A percentile compares a stretch with the other conserved stretches of the same genome.
These are phyloP conservation scores for Fomitopsis betulina DNA, from an alignment of 1,284 basidiomycete species.

Conservation along the genomic window DNA sequence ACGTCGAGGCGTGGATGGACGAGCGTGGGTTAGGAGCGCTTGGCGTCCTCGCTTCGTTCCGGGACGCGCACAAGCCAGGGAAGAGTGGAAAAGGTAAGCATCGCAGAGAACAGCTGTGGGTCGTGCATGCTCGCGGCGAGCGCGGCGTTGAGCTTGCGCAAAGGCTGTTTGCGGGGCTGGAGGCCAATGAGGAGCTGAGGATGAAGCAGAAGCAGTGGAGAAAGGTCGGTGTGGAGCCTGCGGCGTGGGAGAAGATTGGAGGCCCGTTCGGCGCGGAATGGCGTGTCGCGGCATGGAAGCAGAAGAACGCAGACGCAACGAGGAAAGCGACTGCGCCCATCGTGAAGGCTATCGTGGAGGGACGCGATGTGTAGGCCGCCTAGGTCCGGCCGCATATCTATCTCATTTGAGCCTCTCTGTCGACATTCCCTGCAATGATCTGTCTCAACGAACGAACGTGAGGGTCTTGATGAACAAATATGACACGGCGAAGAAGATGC, in stretches of 20 bases:
- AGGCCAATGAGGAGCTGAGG: conserved; percentile 45
- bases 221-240: conserved; percentile 21
- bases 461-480: too few species aligned
- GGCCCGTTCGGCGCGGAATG: conserved; percentile 22
- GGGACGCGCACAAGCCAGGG: conserved; percentile 33
- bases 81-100: conserved; percentile 56
- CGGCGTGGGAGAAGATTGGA: conserved; percentile 17
- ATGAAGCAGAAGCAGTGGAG: conserved; percentile 41
- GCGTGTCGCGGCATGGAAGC: conserved; percentile 59
- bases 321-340: conserved; percentile 82
- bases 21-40: conserved; percentile 61
- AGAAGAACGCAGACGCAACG: conserved; percentile 70
- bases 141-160: conserved; percentile 27
- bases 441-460: too few species aligned
- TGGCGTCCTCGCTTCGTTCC: conserved; percentile 75
- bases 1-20: conserved; percentile 58
- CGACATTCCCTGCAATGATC: too few species aligned
- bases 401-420: background rate
- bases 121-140: conserved; percentile 36
- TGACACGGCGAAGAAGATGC: too few species aligned
- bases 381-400: background rate
- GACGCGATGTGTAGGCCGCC: background rate
- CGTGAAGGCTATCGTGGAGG: conserved; percentile 44
- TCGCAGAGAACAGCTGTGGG: conserved; percentile 64
- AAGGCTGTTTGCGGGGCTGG: conserved; percentile 52